These are phyloP conservation scores for Macrocybe sp. DNA, from an alignment of 1,284 basidiomycete genomes.

Conservation along the genomic window DNA sequence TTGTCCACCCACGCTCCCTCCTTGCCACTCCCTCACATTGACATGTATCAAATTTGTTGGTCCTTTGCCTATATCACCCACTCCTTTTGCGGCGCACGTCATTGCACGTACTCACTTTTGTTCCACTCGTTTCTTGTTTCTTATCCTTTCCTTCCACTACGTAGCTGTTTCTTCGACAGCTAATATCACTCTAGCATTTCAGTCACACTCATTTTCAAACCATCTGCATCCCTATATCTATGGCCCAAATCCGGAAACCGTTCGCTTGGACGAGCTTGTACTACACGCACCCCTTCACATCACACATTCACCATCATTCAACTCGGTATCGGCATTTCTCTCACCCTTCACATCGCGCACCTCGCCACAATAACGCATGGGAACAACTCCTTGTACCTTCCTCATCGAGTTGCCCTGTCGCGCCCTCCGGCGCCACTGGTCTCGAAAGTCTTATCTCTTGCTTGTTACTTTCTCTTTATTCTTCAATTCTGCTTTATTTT, in stretches of 20 bases:
- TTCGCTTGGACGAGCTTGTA: slow-evolving; percentile 31
- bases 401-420: too few species aligned
- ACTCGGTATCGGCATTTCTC: too few species aligned
- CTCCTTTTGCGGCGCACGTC: background rate
- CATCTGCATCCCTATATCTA: slow-evolving; percentile 1
- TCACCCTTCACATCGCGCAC: too few species aligned
- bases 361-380: too few species aligned
- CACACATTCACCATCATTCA: background rate
- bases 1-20: background rate
- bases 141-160: slow-evolving; percentile 3
- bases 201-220: slow-evolving; percentile 2
- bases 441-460: too few species aligned
- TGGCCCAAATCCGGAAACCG: slow-evolving; percentile 12
- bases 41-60: too few species aligned
- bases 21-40: too few species aligned
- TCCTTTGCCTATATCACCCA: background rate
- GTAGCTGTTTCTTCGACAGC: slow-evolving; percentile 3
- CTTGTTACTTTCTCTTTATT: too few species aligned
- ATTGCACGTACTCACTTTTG: slow-evolving; percentile 2
- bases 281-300: background rate
- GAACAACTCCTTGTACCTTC: too few species aligned
- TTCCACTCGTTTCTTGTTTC: slow-evolving; percentile 3
- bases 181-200: background rate
- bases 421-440: too few species aligned
- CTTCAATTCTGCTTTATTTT: background rate